These are phyloP conservation scores for Chenopodium formosanum DNA, from an alignment of 148 eudicot species.

Conservation along the genomic window DNA sequence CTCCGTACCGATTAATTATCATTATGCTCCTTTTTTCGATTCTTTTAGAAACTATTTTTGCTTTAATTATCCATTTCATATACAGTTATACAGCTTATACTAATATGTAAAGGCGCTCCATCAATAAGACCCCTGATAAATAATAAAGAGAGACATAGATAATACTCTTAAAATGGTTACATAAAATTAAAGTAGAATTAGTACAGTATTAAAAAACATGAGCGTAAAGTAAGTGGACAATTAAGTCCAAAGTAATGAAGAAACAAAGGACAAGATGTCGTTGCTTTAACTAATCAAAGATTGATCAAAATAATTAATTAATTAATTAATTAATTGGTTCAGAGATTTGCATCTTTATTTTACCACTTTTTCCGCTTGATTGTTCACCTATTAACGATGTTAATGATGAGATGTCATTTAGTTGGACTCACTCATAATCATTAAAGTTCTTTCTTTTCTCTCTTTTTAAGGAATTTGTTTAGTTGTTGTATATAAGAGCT, in stretches of 20 bases:
- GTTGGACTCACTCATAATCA: conserved; percentile 19
- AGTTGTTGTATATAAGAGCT: background rate
- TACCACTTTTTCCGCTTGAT: conserved; percentile 13
- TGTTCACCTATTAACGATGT: background rate
- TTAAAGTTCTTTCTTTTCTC: conserved; percentile 10
- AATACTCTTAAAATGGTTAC: background rate
- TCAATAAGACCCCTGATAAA: background rate
- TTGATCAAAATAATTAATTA: background rate
- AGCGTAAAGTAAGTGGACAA: conserved; percentile 16
- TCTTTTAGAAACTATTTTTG: background rate
- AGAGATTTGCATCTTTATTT: conserved; percentile 3
- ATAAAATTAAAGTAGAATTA: background rate
- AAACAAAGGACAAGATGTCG: conserved; percentile 8
- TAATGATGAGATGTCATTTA: conserved; percentile 25
- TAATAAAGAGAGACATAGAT: background rate
- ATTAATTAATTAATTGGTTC: background rate
- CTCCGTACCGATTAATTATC: too few relatives aligned
- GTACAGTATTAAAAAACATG: background rate
- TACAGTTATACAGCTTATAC: too few relatives aligned
- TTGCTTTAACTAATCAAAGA: background rate
- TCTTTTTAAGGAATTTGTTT: background rate
- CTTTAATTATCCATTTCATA: too few relatives aligned
- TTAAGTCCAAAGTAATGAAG: background rate
- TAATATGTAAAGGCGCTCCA: background rate
- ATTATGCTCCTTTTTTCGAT: background rate